These are phyloP conservation scores for Rhytidiadelphus loreus DNA, from an alignment of 225 moss, liverwort and hornwort genomes.

Conservation along the genomic window DNA sequence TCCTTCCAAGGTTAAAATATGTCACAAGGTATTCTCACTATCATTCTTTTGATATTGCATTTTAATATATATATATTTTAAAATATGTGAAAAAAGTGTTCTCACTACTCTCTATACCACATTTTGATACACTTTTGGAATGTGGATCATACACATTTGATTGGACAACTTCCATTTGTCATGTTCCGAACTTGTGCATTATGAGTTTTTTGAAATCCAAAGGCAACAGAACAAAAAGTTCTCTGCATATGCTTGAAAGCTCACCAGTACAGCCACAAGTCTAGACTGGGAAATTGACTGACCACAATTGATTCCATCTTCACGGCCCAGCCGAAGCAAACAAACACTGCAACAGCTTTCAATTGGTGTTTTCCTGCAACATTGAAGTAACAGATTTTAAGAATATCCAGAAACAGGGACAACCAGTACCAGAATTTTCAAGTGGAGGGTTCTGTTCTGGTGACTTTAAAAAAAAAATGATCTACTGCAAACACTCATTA, in stretches of 20 bases:
- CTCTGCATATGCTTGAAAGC: background rate
- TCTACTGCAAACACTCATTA: too few relatives aligned
- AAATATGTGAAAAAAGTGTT: background rate
- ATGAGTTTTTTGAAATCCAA: background rate
- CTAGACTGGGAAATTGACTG: background rate
- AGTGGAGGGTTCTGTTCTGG: too few relatives aligned
- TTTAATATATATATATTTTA: background rate
- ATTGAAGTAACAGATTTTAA: too few relatives aligned
- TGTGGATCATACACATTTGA: background rate
- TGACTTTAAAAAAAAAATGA: too few relatives aligned
- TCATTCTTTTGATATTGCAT: background rate
- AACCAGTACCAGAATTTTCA: too few relatives aligned
- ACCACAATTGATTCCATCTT: background rate
- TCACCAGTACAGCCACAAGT: fast-evolving
- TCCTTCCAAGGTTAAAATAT: too few relatives aligned
- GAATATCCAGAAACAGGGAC: too few relatives aligned
- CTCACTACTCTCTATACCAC: background rate
- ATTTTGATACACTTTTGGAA: background rate
- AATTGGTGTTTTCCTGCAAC: too few relatives aligned
- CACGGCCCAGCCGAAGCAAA: background rate
- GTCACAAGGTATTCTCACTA: too few relatives aligned
- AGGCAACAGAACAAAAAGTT: background rate
- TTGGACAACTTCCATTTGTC: too few relatives aligned
- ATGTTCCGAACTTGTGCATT: too few relatives aligned
- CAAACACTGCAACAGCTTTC: background rate